Base-by-base conservation (phyloP, 768 basidiomycete genomes). In the Russula griseocarnosa region DNA sequence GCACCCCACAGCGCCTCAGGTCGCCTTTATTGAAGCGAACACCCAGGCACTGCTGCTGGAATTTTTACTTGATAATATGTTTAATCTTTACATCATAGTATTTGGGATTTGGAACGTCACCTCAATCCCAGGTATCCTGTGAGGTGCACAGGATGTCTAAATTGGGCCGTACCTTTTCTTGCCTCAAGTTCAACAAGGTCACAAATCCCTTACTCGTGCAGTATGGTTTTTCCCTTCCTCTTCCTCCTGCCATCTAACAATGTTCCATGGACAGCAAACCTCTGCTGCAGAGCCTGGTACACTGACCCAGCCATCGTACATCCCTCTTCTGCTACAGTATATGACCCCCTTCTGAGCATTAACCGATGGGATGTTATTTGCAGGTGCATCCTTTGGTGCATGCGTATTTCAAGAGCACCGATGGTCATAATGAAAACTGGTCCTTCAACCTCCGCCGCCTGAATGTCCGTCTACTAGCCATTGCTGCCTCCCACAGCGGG, bases 101-200 rank as follows among this genome's bases (percentile, higher is more conserved):
- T 99, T 99, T 70, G 96, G 97, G 28, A 98, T 98, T 69, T 83
- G 97, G 46, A 99, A 99, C 73, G 95, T 93, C 78, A 99, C 97
- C 20, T 92, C 91, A 54, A 84, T 98, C 63, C 88, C 90, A 1
- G 87, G 84, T 26, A 96, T 94, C 18, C 78, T 99, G 81, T 62
- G 94, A 98, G 73, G 97, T 97, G 2, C 78, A 96, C 74, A 84
- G 97, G 26, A 94, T 98, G 20, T 82, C 98, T 36, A 98, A 95
- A 74, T 96, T 96, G 0, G 97, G 97, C 63, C 96, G 94, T 55
- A 90, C 84, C 11, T 95, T 99, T 74, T 90, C 93, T 11, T 97
- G 95, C 72, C 83, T 99, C 55, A 97, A 99, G 74, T 98, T 99
- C 76, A 94, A 93, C 74, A 89, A 85, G 70, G 94, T 98, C 36